Conservation (phyloP, 73 alveolate genomes). For the Blepharisma japonicum region DNA sequence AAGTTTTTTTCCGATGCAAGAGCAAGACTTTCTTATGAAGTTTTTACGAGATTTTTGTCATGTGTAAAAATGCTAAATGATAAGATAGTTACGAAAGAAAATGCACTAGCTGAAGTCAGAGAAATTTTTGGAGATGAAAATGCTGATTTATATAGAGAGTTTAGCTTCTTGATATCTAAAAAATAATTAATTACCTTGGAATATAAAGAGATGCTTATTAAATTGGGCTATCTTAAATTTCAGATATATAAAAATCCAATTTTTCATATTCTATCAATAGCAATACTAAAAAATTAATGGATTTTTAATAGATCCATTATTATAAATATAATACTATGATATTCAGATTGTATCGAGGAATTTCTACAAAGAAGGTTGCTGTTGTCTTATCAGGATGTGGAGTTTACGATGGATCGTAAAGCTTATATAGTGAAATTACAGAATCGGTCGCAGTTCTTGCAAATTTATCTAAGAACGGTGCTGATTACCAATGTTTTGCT, state of each 20-base stretch:
- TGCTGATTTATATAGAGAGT: conserved; percentile 4
- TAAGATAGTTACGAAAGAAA: conserved; percentile 9
- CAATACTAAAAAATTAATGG: no score
- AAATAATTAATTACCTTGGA: neutral
- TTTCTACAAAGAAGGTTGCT: conserved; percentile 37
- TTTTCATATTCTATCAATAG: no score
- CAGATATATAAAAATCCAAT: no score
- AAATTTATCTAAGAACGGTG: conserved; percentile 34
- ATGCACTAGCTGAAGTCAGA: neutral
- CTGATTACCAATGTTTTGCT: conserved; percentile 37
- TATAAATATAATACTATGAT: no score
- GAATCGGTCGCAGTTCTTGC: conserved; percentile 51
- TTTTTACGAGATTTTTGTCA: neutral
- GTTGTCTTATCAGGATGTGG: conserved; percentile 65
- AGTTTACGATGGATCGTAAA: conserved; percentile 55
- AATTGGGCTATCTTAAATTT: no score
- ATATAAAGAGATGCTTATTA: no score
- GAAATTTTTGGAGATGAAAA: conserved; percentile 18
- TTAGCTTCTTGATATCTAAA: neutral
- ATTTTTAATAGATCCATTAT: no score
- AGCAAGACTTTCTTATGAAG: neutral
- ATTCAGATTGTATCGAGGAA: no score
- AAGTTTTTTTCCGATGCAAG: conserved; percentile 18
- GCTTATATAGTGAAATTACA: conserved; percentile 39
- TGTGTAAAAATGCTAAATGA: conserved; percentile 11